Evolutionary conservation across 1,284 basidiomycete genomes (phyloP).

Genomic region (Tremellales sp.): DNA sequence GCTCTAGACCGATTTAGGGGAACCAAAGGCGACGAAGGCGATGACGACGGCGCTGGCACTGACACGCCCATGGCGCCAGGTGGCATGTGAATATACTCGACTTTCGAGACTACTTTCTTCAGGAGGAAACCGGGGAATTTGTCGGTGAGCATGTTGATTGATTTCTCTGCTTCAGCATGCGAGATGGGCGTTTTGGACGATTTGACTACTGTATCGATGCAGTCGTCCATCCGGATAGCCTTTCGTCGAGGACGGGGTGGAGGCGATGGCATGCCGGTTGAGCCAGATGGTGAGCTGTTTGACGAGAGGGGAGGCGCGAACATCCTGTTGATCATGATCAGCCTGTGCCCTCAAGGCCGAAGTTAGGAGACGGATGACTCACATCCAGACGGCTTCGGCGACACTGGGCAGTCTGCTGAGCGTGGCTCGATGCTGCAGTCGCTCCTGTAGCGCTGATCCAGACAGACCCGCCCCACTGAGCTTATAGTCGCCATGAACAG

Average conservation of each 20-base stretch:
- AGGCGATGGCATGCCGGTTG: no score
- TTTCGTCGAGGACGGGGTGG: conserved; percentile 34
- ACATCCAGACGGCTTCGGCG: conserved; percentile 50
- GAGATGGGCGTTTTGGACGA: conserved; percentile 49
- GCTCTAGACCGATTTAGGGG: not conserved
- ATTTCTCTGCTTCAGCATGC: conserved; percentile 45
- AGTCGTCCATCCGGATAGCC: conserved; percentile 45
- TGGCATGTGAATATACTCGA: conserved; percentile 49
- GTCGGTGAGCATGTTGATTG: conserved; percentile 41
- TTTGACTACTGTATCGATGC: conserved; percentile 46
- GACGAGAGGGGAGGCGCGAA: conserved; percentile 39
- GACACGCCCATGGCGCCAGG: conserved; percentile 12
- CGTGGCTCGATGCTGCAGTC: conserved; percentile 44
- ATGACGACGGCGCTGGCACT: conserved; percentile 7
- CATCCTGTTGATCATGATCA: conserved; percentile 25
- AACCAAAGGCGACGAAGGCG: conserved; percentile 1
- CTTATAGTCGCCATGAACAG: conserved; percentile 13
- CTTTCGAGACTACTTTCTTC: conserved; percentile 32
- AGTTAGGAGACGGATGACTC: conserved; percentile 8
- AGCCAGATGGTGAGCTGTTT: conserved; percentile 21
- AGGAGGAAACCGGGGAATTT: conserved; percentile 49
- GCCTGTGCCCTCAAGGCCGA: not conserved
- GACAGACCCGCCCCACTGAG: conserved; percentile 16
- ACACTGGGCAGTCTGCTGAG: conserved; percentile 46
- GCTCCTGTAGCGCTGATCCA: conserved; percentile 32